Base-by-base conservation (phyloP, 1,284 basidiomycete genomes). In the Cutaneotrichosporon curvatum region DNA sequence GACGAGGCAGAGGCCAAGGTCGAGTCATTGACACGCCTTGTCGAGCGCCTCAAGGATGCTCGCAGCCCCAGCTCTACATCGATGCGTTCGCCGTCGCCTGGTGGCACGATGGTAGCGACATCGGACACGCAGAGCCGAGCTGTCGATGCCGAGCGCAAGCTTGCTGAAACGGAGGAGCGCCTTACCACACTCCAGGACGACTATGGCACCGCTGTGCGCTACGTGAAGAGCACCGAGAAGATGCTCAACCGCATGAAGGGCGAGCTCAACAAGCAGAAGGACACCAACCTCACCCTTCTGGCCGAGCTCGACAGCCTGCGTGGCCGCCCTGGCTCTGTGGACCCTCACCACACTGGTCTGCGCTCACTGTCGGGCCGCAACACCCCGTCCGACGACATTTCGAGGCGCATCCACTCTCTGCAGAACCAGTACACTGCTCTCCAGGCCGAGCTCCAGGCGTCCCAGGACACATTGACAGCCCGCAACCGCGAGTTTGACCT, bases 221-320 rank as follows among this genome's bases (percentile, higher is more conserved):
- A 55, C 58, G 63, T 46, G 64, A 92, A 90, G 78, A 90, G 91
- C 44, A 97, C 92, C 1, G 95, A 99, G 73, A 97, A 96, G 75
- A 94, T 98, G 84, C 86, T 97, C 76, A 83, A 91, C 57, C 82
- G 87, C 59, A 92, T 98, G 85, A 91, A 92, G 71, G 87, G 89
- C 59, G 91, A 95, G 65, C 74, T 94, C 48, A 85, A 81, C 53
- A 92, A 87, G 73, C 86, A 91, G 69, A 94, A 94, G 74, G 76
- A 78, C 46, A 72, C 82, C 38, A 92, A 90, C 66, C 76, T 80
- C 36, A 75, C 78, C 53, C 79, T 96, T 34, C 87, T 92, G 64
- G 71, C 78, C 16, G 87, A 94, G 61, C 76, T 92, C 21, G 88
- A 92, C 55, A 67, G 74, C 5, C 62, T 78, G 37, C 82, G 82